Evolutionary conservation across 495 filamentous ascomycete species (phyloP), one percentile per base, ranked within the genome.

Genomic region (Aspergillus hancockii): DNA sequence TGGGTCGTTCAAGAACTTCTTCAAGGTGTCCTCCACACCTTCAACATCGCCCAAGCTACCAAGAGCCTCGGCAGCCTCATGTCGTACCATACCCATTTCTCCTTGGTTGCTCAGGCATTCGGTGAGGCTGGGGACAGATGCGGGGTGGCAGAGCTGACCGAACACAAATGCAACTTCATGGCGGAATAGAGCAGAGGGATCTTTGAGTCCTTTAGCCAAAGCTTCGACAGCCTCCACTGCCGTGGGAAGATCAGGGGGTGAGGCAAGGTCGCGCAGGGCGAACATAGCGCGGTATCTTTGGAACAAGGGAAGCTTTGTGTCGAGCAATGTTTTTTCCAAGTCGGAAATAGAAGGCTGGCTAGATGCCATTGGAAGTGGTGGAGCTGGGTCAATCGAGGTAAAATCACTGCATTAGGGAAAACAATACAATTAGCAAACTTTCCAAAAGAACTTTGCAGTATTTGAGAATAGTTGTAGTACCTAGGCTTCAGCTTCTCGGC

Each of bases 161-260:
- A 97, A 99, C 12, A 99, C 93, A 68, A 99, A 99, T 12, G 95
- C 94, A 64, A 98, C 90, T 69, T 99, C 94, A 74, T 99, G 94
- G 58, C 94, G 84, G 80, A 99, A 97, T n/a, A 99, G 85, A 19
- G 92, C 91, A 43, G 91, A 96, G 10, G 85, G 80, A 70, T 99
- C 94, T 8, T 79, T 78, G 66, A 99, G 88, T 3, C 94, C 95
- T 65, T 84, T 86, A n/a, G 93, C 89, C 49, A 99, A 79, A 8
- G 92, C 89, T 49, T 87, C 81, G 55, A 99, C 81, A 38, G 94
- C 93, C 19, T 87, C 87, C 23, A 91, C 81, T 8, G 93, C 91
- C 2, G 91, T 95, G 7, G 92, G 89, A 32, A 93, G 85, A 67
- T 95, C 90, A 5, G 92, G 92, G 3, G 93, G 93, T 8, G 93